phyloP scores from a whole-genome alignment of 2,329 filamentous ascomycete species.

The Aphanoascus verrucosus region DNA sequence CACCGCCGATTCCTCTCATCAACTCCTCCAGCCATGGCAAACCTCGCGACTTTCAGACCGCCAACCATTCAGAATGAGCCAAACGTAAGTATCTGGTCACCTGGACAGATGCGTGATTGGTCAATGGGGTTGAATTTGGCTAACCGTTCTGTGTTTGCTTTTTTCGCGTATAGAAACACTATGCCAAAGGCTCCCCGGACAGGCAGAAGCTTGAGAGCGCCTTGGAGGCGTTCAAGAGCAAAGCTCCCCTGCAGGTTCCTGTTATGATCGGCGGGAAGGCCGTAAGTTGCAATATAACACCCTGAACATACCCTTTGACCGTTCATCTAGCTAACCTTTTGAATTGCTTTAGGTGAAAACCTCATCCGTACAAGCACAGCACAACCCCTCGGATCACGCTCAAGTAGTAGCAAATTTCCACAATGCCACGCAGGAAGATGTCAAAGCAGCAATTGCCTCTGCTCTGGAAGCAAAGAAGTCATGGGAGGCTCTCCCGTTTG shows the following conservation, averaged over 20 bases:
- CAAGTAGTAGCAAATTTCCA: constrained; percentile 72
- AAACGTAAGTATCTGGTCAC: constrained; percentile 55
- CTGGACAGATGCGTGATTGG: neutral
- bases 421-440: constrained; percentile 64
- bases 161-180: constrained; percentile 58
- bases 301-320: neutral
- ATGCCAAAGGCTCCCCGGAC: constrained; percentile 70
- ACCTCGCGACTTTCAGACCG: constrained; percentile 74
- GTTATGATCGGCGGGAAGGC: constrained; percentile 74
- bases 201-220: constrained; percentile 65
- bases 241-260: constrained; percentile 65
- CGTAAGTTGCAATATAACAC: constrained; percentile 39
- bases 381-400: constrained; percentile 72
- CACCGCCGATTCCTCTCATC: neutral
- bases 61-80: constrained; percentile 84
- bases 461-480: constrained; percentile 74
- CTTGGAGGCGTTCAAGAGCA: constrained; percentile 57
- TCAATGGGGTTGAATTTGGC: neutral
- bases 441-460: constrained; percentile 67
- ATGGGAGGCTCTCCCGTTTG: constrained; percentile 81
- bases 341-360: constrained; percentile 22
- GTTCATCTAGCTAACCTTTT: neutral
- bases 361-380: constrained; percentile 42
- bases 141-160: neutral
- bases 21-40: constrained; percentile 30